Evolutionary conservation across 2,329 filamentous ascomycete genomes (phyloP).

Genomic region (Pyricularia grisea): DNA sequence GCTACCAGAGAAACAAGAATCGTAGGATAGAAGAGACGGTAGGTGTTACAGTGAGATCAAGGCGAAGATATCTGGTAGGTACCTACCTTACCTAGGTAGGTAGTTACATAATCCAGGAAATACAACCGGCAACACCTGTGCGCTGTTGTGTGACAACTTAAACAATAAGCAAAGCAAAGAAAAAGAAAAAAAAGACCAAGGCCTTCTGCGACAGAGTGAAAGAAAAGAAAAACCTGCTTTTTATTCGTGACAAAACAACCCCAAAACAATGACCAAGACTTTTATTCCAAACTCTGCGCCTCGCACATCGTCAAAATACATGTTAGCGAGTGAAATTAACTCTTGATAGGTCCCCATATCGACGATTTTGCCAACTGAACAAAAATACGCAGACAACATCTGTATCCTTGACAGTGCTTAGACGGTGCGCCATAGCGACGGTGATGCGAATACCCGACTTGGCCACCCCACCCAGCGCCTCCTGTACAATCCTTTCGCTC

Average conservation of each 20-base stretch:
- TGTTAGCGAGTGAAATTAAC: slow-evolving; percentile 27
- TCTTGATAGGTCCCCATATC: slow-evolving; percentile 44
- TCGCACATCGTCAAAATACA: slow-evolving; percentile 16
- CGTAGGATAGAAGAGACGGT: neutral
- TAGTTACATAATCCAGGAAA: neutral
- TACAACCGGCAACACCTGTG: neutral
- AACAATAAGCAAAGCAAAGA: neutral
- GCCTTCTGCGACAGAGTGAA: neutral
- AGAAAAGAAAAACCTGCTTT: neutral
- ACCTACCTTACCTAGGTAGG: too few species aligned
- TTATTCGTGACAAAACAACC: too few species aligned
- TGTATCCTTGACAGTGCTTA: slow-evolving; percentile 44
- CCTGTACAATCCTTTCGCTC: slow-evolving; percentile 40
- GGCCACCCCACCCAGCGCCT: slow-evolving; percentile 31
- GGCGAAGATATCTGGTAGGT: neutral
- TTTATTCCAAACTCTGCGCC: slow-evolving; percentile 4
- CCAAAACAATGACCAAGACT: neutral
- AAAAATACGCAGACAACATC: slow-evolving; percentile 51
- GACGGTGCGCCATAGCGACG: slow-evolving; percentile 39
- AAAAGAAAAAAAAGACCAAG: neutral
- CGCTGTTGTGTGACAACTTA: neutral
- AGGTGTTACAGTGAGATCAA: neutral
- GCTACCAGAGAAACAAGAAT: neutral
- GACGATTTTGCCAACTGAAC: slow-evolving; percentile 36
- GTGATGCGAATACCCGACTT: slow-evolving; percentile 3